Conservation (phyloP, 2,329 filamentous ascomycete genomes). For the Scopulariopsis brevicaulis region DNA sequence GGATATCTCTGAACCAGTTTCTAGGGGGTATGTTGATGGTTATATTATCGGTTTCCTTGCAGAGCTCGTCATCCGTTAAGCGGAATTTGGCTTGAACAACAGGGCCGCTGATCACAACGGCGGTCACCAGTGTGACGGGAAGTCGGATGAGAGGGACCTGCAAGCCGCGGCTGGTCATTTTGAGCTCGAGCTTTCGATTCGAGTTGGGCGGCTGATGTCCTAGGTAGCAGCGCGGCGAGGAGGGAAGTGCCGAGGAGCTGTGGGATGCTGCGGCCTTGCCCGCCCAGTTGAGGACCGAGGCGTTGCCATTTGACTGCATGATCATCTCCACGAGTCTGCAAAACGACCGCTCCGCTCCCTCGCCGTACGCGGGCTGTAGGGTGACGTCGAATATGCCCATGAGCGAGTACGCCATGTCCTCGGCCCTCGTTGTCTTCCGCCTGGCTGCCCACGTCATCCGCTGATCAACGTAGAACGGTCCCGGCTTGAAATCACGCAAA, state of each 20-base stretch:
- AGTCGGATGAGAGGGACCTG: not conserved
- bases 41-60: not conserved
- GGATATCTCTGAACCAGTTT: not conserved
- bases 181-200: not conserved
- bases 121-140: not conserved
- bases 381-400: constrained; percentile 21
- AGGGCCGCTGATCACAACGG: not conserved
- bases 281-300: not conserved
- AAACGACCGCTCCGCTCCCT: constrained; percentile 18
- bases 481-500: not conserved
- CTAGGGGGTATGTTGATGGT: not conserved
- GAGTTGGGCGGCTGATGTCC: not conserved
- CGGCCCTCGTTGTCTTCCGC: constrained; percentile 15
- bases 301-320: constrained; percentile 10
- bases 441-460: constrained; percentile 22
- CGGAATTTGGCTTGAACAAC: not conserved
- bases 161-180: not conserved
- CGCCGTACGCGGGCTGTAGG: constrained; percentile 23
- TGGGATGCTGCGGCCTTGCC: not conserved
- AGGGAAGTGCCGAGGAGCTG: not conserved
- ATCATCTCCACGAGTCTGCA: constrained; percentile 20
- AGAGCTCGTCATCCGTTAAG: not conserved
- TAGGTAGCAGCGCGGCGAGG: not conserved
- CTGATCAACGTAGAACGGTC: constrained; percentile 10
- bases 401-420: constrained; percentile 22